Conservation (phyloP, 1,284 basidiomycete species). For the Leccinum ponderosum region DNA sequence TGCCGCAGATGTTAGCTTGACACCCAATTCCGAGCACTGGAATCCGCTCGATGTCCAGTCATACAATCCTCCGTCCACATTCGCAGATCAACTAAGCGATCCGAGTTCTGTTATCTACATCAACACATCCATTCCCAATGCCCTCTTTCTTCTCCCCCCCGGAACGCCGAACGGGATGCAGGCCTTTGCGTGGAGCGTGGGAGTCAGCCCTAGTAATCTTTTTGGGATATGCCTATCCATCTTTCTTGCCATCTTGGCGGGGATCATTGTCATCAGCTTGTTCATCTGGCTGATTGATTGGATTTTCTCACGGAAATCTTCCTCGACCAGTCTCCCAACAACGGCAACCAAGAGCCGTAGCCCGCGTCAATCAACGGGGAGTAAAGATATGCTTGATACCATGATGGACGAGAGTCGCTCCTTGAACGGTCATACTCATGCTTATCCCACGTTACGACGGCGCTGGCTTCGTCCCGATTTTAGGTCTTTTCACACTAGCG, state of each 20-base stretch:
- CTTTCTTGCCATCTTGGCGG: slow-evolving; percentile 80
- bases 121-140: slow-evolving; percentile 65
- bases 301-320: slow-evolving; percentile 40
- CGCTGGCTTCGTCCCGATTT: slow-evolving; percentile 66
- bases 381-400: slow-evolving; percentile 53
- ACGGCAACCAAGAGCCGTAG: slow-evolving; percentile 48
- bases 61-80: slow-evolving; percentile 64
- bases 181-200: slow-evolving; percentile 69
- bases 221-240: slow-evolving; percentile 84
- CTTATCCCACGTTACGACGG: slow-evolving; percentile 32
- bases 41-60: slow-evolving; percentile 61
- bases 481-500: slow-evolving; percentile 74
- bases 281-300: slow-evolving; percentile 75
- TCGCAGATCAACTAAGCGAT: slow-evolving; percentile 72
- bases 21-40: slow-evolving; percentile 53
- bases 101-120: slow-evolving; percentile 77
- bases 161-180: slow-evolving; percentile 63
- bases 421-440: slow-evolving; percentile 38
- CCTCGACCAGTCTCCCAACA: slow-evolving; percentile 24
- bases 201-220: slow-evolving; percentile 79
- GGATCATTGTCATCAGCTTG: slow-evolving; percentile 67
- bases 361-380: slow-evolving; percentile 49
- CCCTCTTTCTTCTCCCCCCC: slow-evolving; percentile 68
- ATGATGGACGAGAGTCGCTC: slow-evolving; percentile 58
- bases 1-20: slow-evolving; percentile 72